phyloP scores from a whole-genome alignment of 352 stramenopile species.

The Plasmopara viticola region DNA sequence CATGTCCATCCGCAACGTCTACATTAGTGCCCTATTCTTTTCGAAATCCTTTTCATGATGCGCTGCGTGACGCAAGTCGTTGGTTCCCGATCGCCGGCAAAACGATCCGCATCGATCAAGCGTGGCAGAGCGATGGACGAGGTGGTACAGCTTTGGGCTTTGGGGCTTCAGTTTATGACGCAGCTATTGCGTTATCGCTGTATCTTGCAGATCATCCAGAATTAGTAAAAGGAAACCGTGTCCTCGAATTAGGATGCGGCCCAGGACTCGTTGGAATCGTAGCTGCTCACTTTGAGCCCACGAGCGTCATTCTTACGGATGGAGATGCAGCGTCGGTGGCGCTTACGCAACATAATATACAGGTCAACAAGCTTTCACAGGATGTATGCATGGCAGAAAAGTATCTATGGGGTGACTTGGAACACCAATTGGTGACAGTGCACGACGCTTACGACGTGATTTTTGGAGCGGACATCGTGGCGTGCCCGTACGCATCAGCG shows the following conservation, averaged over 20 bases:
- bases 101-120: conserved; percentile 62
- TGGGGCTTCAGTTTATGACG: conserved; percentile 78
- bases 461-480: conserved; percentile 75
- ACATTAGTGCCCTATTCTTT: conserved; percentile 69
- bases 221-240: conserved; percentile 38
- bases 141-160: conserved; percentile 71
- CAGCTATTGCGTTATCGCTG: conserved; percentile 68
- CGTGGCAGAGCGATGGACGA: conserved; percentile 68
- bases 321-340: conserved; percentile 61
- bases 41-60: conserved; percentile 68
- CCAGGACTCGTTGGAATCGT: conserved; percentile 70
- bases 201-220: conserved; percentile 58
- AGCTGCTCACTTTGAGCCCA: conserved; percentile 41
- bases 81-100: conserved; percentile 59
- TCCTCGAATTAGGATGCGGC: conserved; percentile 71
- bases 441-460: conserved; percentile 54
- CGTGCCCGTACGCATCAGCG: conserved; percentile 66
- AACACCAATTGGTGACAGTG: conserved; percentile 17
- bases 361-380: conserved; percentile 11
- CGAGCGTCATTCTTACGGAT: conserved; percentile 56
- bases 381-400: conserved; percentile 27
- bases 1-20: conserved; percentile 4
- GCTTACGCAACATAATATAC: conserved; percentile 57
- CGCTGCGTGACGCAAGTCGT: conserved; percentile 52
- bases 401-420: conserved; percentile 60